Evolutionary conservation across 192 early-diverging fungal genomes (phyloP), one percentile per base, ranked within the genome.

Genomic region (Coemansia aciculifera): DNA sequence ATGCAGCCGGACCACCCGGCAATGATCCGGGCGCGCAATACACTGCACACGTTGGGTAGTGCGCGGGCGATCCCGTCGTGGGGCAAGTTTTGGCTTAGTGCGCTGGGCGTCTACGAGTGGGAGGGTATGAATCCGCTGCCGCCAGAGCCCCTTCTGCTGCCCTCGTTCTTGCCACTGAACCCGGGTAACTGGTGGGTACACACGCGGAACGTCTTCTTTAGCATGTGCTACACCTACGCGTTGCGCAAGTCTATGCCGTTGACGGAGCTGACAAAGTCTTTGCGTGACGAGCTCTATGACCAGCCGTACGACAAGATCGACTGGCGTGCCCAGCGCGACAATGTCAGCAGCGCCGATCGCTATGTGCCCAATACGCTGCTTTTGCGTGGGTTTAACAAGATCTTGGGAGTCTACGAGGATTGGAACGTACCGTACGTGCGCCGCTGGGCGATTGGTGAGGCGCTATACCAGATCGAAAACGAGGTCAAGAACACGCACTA

Each of bases 31-130:
- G 94, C 95, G 27, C 87, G 97, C 40, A 84, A 77, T 10, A 91
- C 87, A 38, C 88, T 99, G 38, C 95, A 95, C 75, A 79, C 82
- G 64, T 84, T 97, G 34, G 94, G 95, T 49, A 92, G 95, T 40
- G 94, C 98, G 17, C 78, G 82, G 2, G 93, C 89, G 37, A 86
- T 88, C 17, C 94, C 98, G 43, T 88, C 95, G 27, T 99, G 98
- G 98, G 98, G 96, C 21, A 99, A 99, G 76, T 98, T 99, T 77
- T 99, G 98, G 98, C 90, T 99, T 10, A 74, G 91, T 19, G 86
- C 90, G 23, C 82, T 99, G 74, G 90, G 92, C 66, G 87, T 93
- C 8, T 99, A 99, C 78, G 93, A 97, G 44, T 99, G 92, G 90
- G 90, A 94, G 66, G 98, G 98, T 11, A 89, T 96, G 84, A 98